Conservation (phyloP, 345 rosid genomes). For the Raphanus raphanistrum region DNA sequence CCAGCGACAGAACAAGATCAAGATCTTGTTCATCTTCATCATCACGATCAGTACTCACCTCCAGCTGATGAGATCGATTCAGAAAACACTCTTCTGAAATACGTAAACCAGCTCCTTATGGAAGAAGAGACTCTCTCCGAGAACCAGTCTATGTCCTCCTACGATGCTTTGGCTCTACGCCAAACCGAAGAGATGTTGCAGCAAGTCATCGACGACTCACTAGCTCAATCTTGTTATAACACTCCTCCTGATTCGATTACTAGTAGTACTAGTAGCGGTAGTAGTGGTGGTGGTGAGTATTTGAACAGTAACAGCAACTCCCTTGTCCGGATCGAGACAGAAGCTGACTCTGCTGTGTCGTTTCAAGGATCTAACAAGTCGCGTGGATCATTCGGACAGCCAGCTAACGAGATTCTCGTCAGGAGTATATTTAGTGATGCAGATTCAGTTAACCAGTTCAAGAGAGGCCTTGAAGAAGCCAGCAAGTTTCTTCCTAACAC, state of each 20-base stretch:
- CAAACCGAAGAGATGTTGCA: slow-evolving; percentile 67
- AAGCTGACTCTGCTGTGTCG: slow-evolving; percentile 18
- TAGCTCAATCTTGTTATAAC: slow-evolving; percentile 14
- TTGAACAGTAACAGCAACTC: slow-evolving; percentile 13
- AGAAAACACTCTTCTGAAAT: slow-evolving; percentile 53
- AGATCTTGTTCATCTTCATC: not conserved
- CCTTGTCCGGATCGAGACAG: slow-evolving; percentile 25
- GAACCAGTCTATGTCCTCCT: slow-evolving; percentile 46
- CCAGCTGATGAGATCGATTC: slow-evolving; percentile 45
- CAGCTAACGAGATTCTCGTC: slow-evolving; percentile 48
- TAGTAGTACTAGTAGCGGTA: slow-evolving; percentile 26
- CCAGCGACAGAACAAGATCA: slow-evolving; percentile 20
- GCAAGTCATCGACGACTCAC: slow-evolving; percentile 52
- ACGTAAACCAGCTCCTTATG: slow-evolving; percentile 66
- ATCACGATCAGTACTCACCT: slow-evolving; percentile 21
- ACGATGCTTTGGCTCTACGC: slow-evolving; percentile 57
- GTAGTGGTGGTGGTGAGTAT: slow-evolving; percentile 23
- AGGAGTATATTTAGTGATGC: slow-evolving; percentile 55
- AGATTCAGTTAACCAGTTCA: slow-evolving; percentile 62
- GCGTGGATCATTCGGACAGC: slow-evolving; percentile 34
- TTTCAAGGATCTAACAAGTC: slow-evolving; percentile 20
- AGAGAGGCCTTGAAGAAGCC: slow-evolving; percentile 81
- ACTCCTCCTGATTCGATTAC: slow-evolving; percentile 25
- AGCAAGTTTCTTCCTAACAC: slow-evolving; percentile 72
- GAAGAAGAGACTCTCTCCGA: slow-evolving; percentile 73